Evolutionary conservation across 345 rosid species (phyloP).

Genomic region (Aquilaria sinensis): DNA sequence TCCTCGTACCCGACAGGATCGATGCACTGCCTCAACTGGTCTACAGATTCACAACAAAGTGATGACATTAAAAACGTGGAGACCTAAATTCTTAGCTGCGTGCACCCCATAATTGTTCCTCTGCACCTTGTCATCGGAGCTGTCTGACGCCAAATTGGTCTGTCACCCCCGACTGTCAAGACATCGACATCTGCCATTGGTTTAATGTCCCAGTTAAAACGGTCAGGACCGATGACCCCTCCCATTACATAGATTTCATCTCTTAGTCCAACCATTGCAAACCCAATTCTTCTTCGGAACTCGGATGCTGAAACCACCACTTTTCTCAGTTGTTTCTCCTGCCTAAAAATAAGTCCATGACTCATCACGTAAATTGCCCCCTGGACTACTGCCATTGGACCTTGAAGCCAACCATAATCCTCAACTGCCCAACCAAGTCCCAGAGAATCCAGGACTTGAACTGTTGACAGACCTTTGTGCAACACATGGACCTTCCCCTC

Average conservation of each 20-base stretch:
- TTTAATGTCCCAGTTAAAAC: slow-evolving; percentile 73
- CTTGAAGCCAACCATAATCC: slow-evolving; percentile 83
- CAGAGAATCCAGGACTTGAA: slow-evolving; percentile 67
- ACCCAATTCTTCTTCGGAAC: slow-evolving; percentile 77
- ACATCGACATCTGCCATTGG: slow-evolving; percentile 69
- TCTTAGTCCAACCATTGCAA: slow-evolving; percentile 66
- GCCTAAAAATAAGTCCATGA: slow-evolving; percentile 58
- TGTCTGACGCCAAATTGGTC: slow-evolving; percentile 71
- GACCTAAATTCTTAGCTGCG: slow-evolving; percentile 65
- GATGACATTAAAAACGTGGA: neutral
- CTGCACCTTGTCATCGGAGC: slow-evolving; percentile 78
- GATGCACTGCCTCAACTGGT: slow-evolving; percentile 16
- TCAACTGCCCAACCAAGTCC: slow-evolving; percentile 66
- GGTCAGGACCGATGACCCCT: slow-evolving; percentile 89
- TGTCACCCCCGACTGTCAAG: slow-evolving; percentile 53
- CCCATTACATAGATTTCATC: slow-evolving; percentile 77
- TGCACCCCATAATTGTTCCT: slow-evolving; percentile 81
- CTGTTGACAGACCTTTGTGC: slow-evolving; percentile 84
- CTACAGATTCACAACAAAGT: slow-evolving; percentile 10
- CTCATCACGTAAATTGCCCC: slow-evolving; percentile 67
- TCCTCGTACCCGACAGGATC: slow-evolving; percentile 18
- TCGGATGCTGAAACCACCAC: slow-evolving; percentile 67
- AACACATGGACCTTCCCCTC: slow-evolving; percentile 71
- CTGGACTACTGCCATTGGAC: slow-evolving; percentile 79
- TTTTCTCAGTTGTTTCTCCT: slow-evolving; percentile 48